phyloP scores from a whole-genome alignment of 208 protist species.

The Leishmania gerbilli region DNA sequence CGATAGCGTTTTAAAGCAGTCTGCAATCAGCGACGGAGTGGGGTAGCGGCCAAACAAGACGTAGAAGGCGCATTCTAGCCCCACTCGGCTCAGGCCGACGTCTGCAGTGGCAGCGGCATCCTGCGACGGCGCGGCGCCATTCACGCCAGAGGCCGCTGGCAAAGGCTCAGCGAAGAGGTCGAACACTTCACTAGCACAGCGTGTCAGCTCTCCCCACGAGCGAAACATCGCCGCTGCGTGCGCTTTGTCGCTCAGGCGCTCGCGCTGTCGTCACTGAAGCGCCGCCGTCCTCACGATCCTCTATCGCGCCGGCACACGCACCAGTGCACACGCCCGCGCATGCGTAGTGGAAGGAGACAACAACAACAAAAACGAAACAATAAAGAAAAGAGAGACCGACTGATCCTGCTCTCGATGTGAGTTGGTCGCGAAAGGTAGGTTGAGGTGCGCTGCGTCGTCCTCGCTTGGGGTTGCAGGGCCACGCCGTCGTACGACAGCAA shows the following conservation, averaged over 20 bases:
- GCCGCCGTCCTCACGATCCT: neutral
- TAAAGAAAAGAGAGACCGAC: neutral
- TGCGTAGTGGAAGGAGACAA: neutral
- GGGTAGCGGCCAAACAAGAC: constrained; percentile 34
- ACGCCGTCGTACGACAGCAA: neutral
- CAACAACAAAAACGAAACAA: too few species aligned
- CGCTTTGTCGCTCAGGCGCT: neutral
- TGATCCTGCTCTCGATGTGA: neutral
- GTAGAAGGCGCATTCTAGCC: constrained; percentile 32
- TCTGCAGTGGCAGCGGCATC: neutral
- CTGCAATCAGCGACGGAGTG: constrained; percentile 9
- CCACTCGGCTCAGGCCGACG: constrained; percentile 10
- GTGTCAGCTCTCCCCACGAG: constrained; percentile 47
- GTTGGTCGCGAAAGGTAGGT: neutral
- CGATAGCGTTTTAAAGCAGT: constrained; percentile 9
- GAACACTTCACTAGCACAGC: constrained; percentile 52
- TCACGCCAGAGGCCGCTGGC: neutral
- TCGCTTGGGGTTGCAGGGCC: neutral
- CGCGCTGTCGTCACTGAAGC: neutral
- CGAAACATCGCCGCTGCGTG: constrained; percentile 44
- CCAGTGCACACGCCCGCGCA: neutral
- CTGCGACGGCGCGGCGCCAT: neutral
- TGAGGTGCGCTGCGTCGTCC: neutral
- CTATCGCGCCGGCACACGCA: neutral
- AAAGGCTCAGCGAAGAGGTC: constrained; percentile 29